Evolutionary conservation across 371 early-diverging fungal species (phyloP).

Genomic region (Haplosporangium sp.): DNA sequence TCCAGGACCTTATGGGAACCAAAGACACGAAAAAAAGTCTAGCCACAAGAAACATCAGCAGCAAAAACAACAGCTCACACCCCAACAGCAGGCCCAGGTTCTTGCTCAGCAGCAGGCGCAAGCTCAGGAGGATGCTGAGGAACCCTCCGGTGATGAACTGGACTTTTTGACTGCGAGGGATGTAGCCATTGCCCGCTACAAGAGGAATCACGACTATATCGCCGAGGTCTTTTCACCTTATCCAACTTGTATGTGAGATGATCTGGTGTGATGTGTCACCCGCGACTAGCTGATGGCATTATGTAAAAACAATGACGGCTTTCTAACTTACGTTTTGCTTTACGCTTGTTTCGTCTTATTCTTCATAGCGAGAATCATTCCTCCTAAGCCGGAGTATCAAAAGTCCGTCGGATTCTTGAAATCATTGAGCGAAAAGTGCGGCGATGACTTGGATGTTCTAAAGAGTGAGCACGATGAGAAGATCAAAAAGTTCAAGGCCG

Average conservation of each 20-base stretch:
- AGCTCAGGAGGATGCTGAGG: slow-evolving; percentile 51
- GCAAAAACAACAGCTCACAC: slow-evolving; percentile 38
- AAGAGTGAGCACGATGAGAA: slow-evolving; percentile 54
- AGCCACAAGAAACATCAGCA: slow-evolving; percentile 46
- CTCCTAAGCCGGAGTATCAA: slow-evolving; percentile 9
- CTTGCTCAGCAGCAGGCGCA: slow-evolving; percentile 45
- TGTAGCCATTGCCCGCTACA: slow-evolving; percentile 83
- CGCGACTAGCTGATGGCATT: no score
- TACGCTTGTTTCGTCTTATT: no score
- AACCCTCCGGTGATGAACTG: slow-evolving; percentile 69
- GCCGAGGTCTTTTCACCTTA: slow-evolving; percentile 83
- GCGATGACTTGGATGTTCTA: slow-evolving; percentile 42
- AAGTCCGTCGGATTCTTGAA: slow-evolving; percentile 24
- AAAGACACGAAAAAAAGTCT: slow-evolving; percentile 40
- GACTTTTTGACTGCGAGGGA: slow-evolving; percentile 74
- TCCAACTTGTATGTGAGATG: slow-evolving; percentile 60
- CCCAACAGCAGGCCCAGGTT: slow-evolving; percentile 36
- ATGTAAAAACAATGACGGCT: no score
- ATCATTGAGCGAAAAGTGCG: slow-evolving; percentile 45
- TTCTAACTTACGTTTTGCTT: no score
- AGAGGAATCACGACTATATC: slow-evolving; percentile 82
- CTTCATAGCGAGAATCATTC: slow-evolving; percentile 17
- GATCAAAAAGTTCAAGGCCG: slow-evolving; percentile 54
- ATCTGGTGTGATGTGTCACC: no score
- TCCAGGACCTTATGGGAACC: slow-evolving; percentile 29